Percentiles rank a stretch among this genome's conserved stretches.
These are phyloP conservation scores for Trametes cingulata DNA, from an alignment of 768 basidiomycete genomes.

Conservation along the genomic window DNA sequence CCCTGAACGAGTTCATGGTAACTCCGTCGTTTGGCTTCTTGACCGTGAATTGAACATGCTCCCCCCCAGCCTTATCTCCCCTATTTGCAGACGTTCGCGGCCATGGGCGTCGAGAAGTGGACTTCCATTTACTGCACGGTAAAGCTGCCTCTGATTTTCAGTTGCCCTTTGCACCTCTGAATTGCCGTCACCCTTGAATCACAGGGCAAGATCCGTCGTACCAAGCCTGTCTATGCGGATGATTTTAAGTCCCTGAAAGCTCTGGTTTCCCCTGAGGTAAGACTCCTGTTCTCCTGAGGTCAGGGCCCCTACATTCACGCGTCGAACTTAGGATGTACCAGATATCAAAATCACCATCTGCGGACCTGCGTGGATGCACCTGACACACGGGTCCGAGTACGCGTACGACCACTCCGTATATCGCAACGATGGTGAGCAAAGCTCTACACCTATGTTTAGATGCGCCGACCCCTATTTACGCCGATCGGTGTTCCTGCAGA, in stretches of 20 bases:
- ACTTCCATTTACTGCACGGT: conserved; percentile 26
- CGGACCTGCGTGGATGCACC: conserved; percentile 69
- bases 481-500: conserved; percentile 17
- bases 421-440: conserved; percentile 48
- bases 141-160: neutral
- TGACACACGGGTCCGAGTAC: conserved; percentile 59
- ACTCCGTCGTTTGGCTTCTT: conserved; percentile 18
- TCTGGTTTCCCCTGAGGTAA: conserved; percentile 54
- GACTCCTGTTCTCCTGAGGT: neutral
- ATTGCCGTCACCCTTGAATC: neutral
- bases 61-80: conserved; percentile 23
- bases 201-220: conserved; percentile 63
- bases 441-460: conserved; percentile 5
- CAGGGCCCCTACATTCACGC: no score
- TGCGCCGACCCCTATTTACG: neutral
- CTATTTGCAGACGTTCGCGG: conserved; percentile 23
- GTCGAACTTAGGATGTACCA: conserved; percentile 49
- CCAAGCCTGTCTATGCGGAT: conserved; percentile 56
- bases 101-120: conserved; percentile 23
- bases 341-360: conserved; percentile 70
- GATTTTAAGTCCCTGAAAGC: conserved; percentile 62
- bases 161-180: neutral
- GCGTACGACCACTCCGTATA: conserved; percentile 62
- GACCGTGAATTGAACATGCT: conserved; percentile 14
- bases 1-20: conserved; percentile 18